Evolutionary conservation across 768 basidiomycete genomes (phyloP).

Genomic region (Russula virescens): DNA sequence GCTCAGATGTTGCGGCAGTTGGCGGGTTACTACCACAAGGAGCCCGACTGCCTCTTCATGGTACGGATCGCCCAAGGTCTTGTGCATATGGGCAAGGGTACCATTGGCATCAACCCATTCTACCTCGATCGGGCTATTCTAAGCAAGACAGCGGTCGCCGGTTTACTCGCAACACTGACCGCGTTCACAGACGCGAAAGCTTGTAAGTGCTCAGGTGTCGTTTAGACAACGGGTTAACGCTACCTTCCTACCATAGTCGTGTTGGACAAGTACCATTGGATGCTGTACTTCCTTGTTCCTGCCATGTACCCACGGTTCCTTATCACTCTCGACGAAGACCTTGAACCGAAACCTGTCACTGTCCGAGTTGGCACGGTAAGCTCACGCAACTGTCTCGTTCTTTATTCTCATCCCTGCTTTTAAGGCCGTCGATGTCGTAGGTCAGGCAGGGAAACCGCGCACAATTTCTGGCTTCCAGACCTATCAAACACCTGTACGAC

Average conservation of each 20-base stretch:
- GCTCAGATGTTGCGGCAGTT: constrained; percentile 97
- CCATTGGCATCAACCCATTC: constrained; percentile 95
- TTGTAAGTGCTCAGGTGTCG: constrained; percentile 52
- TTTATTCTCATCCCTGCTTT: constrained; percentile 8
- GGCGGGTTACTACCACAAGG: constrained; percentile 97
- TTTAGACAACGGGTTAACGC: background rate
- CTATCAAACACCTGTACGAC: constrained; percentile 90
- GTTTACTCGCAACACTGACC: constrained; percentile 78
- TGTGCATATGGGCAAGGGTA: constrained; percentile 99
- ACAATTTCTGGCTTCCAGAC: constrained; percentile 99
- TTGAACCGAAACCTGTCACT: constrained; percentile 79
- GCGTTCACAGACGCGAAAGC: constrained; percentile 92
- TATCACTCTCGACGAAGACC: constrained; percentile 91
- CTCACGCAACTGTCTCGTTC: background rate
- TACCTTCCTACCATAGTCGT: constrained; percentile 54
- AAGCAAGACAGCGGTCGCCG: constrained; percentile 84
- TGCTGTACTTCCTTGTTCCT: constrained; percentile 92
- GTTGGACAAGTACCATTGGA: constrained; percentile 96
- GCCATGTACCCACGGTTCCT: constrained; percentile 99
- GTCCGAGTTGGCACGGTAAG: constrained; percentile 89
- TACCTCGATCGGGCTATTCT: constrained; percentile 88
- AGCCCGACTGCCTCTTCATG: constrained; percentile 94
- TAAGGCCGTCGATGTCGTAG: constrained; percentile 94
- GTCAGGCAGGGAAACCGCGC: constrained; percentile 94
- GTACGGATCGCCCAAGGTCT: constrained; percentile 93